Percentiles rank a stretch among this genome's conserved stretches.
phyloP scores from a whole-genome alignment of 164 flowering plant genomes.

The Nelumbo lutea region DNA sequence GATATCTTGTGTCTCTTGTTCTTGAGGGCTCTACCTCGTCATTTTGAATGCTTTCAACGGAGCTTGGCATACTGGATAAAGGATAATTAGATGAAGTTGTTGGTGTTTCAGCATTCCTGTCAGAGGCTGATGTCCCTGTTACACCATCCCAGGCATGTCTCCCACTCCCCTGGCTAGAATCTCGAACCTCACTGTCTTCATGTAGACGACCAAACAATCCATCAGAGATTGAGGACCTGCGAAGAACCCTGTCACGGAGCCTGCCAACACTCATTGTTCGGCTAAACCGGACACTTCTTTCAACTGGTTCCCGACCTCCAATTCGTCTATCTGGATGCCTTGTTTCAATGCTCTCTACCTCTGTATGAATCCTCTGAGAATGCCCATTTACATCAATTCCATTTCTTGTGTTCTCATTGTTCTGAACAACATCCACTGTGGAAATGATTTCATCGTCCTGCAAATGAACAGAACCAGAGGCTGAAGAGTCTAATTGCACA shows the following conservation, averaged over 20 bases:
- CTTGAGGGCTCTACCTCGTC: conserved; percentile 42
- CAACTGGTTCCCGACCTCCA: conserved; percentile 67
- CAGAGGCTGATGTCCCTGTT: conserved; percentile 22
- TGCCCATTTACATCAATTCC: conserved; percentile 20
- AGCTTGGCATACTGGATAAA: conserved; percentile 26
- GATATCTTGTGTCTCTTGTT: conserved; percentile 61
- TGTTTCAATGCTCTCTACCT: conserved; percentile 31
- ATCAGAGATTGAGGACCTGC: conserved; percentile 63
- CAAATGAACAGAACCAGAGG: conserved; percentile 21
- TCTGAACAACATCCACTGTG: conserved; percentile 18
- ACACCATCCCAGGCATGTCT: conserved; percentile 24
- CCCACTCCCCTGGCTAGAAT: conserved; percentile 27
- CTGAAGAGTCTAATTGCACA: conserved; percentile 10
- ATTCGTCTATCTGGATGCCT: conserved; percentile 41
- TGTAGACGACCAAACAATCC: conserved; percentile 44
- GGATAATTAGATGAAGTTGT: conserved; percentile 33
- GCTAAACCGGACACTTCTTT: conserved; percentile 75
- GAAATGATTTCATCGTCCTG: conserved; percentile 25
- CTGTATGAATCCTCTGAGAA: conserved; percentile 30
- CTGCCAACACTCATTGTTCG: conserved; percentile 91
- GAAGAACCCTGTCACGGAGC: conserved; percentile 94
- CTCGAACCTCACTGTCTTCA: conserved; percentile 45
- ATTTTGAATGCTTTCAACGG: conserved; percentile 37
- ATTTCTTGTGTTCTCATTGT: conserved; percentile 16
- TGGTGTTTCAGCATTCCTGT: conserved; percentile 21